Conservation (phyloP, 1,284 basidiomycete genomes). For the Cryptococcus wingfieldii region DNA sequence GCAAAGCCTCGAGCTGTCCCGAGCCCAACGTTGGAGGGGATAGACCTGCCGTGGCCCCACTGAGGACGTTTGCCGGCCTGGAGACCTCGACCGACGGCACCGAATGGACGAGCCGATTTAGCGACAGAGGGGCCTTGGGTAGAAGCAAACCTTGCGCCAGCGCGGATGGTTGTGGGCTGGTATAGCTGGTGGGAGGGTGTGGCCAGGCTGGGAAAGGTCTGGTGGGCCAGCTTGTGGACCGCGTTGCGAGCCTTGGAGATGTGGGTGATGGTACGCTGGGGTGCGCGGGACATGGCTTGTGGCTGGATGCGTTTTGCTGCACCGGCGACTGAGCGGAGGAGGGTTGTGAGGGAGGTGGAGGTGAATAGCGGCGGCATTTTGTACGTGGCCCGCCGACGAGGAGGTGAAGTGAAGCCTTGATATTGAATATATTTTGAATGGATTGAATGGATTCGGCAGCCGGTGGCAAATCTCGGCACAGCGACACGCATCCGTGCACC, state of each 20-base stretch:
- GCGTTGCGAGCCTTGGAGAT: conserved; percentile 6
- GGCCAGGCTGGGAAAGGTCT: conserved; percentile 25
- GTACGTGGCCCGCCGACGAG: not conserved
- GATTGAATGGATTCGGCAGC: too few relatives aligned
- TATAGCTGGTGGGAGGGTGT: conserved; percentile 18
- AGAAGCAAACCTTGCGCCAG: conserved; percentile 6
- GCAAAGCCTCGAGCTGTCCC: conserved; percentile 34
- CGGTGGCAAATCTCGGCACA: not conserved
- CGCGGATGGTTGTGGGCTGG: conserved; percentile 11
- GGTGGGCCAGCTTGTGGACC: conserved; percentile 12
- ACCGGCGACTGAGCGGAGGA: conserved; percentile 10
- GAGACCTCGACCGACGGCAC: conserved; percentile 12
- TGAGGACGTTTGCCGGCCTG: conserved; percentile 10
- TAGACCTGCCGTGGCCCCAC: conserved; percentile 19
- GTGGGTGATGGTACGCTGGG: conserved; percentile 8
- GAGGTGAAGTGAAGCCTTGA: not conserved
- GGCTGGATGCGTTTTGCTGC: not conserved
- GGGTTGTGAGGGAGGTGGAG: conserved; percentile 20
- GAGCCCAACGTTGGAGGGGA: conserved; percentile 32
- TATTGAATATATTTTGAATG: too few relatives aligned
- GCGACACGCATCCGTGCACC: not conserved
- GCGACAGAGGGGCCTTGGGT: not conserved
- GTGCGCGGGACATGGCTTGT: conserved; percentile 1
- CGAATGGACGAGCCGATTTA: conserved; percentile 1
- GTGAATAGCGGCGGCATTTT: conserved; percentile 29